phyloP scores from a whole-genome alignment of 345 rosid genomes.

The Lepidium africanum region DNA sequence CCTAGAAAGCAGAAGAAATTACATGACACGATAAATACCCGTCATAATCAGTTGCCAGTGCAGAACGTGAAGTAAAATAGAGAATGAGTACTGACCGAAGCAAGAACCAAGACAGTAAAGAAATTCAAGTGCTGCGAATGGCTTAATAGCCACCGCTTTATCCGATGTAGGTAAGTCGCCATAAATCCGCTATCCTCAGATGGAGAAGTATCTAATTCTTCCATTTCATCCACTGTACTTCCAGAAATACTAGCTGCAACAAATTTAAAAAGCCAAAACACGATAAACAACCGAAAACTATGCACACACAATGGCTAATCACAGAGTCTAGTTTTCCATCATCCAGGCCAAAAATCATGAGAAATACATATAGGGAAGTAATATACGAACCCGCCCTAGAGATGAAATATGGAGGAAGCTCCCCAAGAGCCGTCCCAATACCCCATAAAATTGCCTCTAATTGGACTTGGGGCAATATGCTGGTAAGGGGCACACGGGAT shows the following conservation, averaged over 20 bases:
- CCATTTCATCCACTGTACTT: slow-evolving; percentile 51
- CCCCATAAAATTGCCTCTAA: slow-evolving; percentile 94
- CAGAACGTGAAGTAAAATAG: background rate
- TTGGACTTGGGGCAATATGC: slow-evolving; percentile 66
- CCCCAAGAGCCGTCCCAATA: slow-evolving; percentile 96
- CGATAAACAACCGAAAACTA: background rate
- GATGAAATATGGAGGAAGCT: slow-evolving; percentile 99
- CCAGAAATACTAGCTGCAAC: slow-evolving; percentile 74
- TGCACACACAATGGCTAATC: background rate
- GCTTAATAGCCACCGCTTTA: slow-evolving; percentile 62
- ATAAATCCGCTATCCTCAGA: slow-evolving; percentile 57
- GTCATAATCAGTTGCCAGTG: background rate
- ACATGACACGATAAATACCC: background rate
- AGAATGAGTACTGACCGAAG: slow-evolving; percentile 62
- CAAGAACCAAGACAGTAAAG: slow-evolving; percentile 83
- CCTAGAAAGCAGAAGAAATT: background rate
- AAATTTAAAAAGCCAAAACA: background rate
- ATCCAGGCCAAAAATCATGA: background rate
- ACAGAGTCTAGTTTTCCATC: background rate
- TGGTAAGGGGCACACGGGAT: slow-evolving; percentile 72
- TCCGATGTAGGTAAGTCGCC: slow-evolving; percentile 36
- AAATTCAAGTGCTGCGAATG: slow-evolving; percentile 83
- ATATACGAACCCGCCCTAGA: slow-evolving; percentile 75
- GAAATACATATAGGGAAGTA: background rate
- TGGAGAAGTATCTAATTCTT: slow-evolving; percentile 59